Percentiles rank a stretch among this genome's conserved stretches.
Evolutionary conservation across 352 stramenopile genomes (phyloP).

Genomic region (Globisporangium irregulare): DNA sequence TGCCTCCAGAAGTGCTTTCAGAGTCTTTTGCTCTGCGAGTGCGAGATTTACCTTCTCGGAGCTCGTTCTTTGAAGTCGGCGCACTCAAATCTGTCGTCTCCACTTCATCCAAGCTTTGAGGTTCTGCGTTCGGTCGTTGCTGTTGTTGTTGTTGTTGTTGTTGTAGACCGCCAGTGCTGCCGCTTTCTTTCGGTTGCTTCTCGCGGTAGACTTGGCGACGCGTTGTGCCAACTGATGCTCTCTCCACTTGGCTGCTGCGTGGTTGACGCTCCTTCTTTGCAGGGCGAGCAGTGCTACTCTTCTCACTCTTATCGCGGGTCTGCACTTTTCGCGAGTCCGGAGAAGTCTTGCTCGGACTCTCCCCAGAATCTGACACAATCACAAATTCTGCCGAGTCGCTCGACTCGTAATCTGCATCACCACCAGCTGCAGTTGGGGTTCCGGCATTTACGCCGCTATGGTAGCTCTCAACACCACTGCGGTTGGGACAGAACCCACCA

Average conservation of each 20-base stretch:
- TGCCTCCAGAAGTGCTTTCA: background rate
- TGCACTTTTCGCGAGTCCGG: slow-evolving; percentile 17
- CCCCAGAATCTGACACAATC: slow-evolving; percentile 13
- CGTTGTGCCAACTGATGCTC: slow-evolving; percentile 9
- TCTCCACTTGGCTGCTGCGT: slow-evolving; percentile 12
- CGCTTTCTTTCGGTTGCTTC: slow-evolving; percentile 34
- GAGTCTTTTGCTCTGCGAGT: slow-evolving; percentile 6
- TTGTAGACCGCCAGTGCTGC: background rate
- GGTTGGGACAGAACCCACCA: background rate
- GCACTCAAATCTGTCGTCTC: background rate
- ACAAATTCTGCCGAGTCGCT: slow-evolving; percentile 16
- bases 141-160: background rate
- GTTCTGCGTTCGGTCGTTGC: background rate
- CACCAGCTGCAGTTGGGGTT: background rate
- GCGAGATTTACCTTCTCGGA: slow-evolving; percentile 2
- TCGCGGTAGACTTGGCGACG: slow-evolving; percentile 64
- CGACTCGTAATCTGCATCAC: slow-evolving; percentile 18
- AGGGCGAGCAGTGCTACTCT: slow-evolving; percentile 20
- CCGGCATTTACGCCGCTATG: background rate
- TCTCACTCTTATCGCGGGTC: slow-evolving; percentile 18
- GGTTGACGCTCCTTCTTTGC: slow-evolving; percentile 21
- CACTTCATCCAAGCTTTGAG: slow-evolving; percentile 7
- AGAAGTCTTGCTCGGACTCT: slow-evolving; percentile 16
- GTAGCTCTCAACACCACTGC: background rate
- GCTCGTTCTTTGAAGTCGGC: background rate